Evolutionary conservation across 2,329 filamentous ascomycete genomes (phyloP).

Genomic region (Cercospora canescens): DNA sequence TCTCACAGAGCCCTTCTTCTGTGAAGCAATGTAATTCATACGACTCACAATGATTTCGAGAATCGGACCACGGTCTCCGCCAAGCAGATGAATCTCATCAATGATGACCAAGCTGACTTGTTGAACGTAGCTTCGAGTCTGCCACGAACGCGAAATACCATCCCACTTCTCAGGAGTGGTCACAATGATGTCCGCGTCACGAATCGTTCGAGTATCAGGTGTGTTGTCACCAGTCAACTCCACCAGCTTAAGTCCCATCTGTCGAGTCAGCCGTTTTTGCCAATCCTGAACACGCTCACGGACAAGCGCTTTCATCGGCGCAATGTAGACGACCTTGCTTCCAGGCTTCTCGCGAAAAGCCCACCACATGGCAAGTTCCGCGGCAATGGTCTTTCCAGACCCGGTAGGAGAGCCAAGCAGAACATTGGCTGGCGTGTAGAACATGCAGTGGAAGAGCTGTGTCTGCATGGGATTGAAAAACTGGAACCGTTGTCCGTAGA

Average conservation of each 20-base stretch:
- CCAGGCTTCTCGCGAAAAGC: constrained; percentile 92
- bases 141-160: constrained; percentile 98
- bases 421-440: constrained; percentile 89
- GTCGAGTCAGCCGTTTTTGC: constrained; percentile 75
- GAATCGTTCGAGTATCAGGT: constrained; percentile 91
- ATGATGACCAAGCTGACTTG: constrained; percentile 97
- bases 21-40: constrained; percentile 98
- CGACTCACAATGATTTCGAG: constrained; percentile 89
- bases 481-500: constrained; percentile 86
- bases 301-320: constrained; percentile 98
- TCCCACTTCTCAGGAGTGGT: constrained; percentile 99
- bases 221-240: constrained; percentile 98
- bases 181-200: constrained; percentile 95
- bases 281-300: constrained; percentile 96
- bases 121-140: constrained; percentile 92
- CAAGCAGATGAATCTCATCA: constrained; percentile 96
- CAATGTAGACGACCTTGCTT: constrained; percentile 98
- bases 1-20: constrained; percentile 84
- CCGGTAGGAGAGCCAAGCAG: constrained; percentile 93
- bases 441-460: constrained; percentile 95
- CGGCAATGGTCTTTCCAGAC: constrained; percentile 95
- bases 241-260: constrained; percentile 86
- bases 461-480: constrained; percentile 99
- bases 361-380: constrained; percentile 99
- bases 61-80: constrained; percentile 94